Evolutionary conservation across 192 early-diverging fungal species (phyloP).

Genomic region (Radiomyces spectabilis): DNA sequence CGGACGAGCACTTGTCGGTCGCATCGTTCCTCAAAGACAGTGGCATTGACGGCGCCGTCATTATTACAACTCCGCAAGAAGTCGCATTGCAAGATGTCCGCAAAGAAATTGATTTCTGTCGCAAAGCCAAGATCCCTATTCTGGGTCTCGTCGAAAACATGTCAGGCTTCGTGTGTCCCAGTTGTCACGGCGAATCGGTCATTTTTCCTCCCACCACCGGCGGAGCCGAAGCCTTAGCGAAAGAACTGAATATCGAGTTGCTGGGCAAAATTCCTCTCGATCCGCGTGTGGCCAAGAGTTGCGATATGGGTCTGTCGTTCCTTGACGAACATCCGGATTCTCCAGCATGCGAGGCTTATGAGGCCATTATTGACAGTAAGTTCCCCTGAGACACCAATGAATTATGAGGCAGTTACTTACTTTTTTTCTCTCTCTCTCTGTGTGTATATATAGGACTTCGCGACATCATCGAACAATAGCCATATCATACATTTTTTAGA

Average conservation of each 20-base stretch:
- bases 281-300: slow-evolving; percentile 70
- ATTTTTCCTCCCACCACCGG: slow-evolving; percentile 78
- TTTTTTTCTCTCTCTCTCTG: background rate
- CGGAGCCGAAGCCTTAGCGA: slow-evolving; percentile 58
- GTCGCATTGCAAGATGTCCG: slow-evolving; percentile 86
- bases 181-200: slow-evolving; percentile 63
- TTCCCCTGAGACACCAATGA: no score
- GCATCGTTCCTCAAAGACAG: slow-evolving; percentile 67
- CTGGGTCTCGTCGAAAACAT: slow-evolving; percentile 96
- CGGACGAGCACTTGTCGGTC: slow-evolving; percentile 93
- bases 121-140: slow-evolving; percentile 81
- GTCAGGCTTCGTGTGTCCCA: slow-evolving; percentile 94
- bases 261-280: slow-evolving; percentile 73
- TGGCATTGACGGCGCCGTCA: slow-evolving; percentile 79
- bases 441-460: background rate
- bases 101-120: slow-evolving; percentile 96
- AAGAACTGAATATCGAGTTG: slow-evolving; percentile 53
- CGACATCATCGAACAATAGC: no score
- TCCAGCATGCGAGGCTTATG: slow-evolving; percentile 66
- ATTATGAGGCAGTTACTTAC: no score
- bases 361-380: slow-evolving; percentile 55
- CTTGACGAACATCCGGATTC: slow-evolving; percentile 84
- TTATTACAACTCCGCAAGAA: slow-evolving; percentile 95
- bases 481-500: no score
- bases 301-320: slow-evolving; percentile 87